Conservation (phyloP, 208 protist species). For the Trypanosoma lewisi region DNA sequence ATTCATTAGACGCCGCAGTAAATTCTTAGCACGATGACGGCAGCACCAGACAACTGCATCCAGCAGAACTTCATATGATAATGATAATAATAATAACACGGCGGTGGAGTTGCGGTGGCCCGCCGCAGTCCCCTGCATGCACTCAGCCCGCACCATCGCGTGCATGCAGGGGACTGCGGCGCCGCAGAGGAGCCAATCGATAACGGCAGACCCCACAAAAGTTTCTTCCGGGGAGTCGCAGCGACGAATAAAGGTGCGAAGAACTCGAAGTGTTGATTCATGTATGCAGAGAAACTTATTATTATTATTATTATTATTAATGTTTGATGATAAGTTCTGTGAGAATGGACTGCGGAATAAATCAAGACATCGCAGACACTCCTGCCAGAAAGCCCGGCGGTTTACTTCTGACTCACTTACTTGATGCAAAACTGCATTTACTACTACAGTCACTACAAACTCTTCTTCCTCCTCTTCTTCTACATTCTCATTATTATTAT, state of each 20-base stretch:
- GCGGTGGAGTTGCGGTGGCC: too few relatives aligned
- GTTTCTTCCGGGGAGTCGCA: slow-evolving; percentile 53
- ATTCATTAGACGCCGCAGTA: slow-evolving; percentile 35
- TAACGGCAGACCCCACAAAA: slow-evolving; percentile 47
- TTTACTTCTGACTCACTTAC: slow-evolving; percentile 34
- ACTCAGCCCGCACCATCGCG: too few relatives aligned
- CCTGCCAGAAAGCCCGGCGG: slow-evolving; percentile 62
- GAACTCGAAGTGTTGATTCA: slow-evolving; percentile 36
- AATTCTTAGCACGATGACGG: slow-evolving; percentile 34
- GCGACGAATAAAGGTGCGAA: slow-evolving; percentile 41
- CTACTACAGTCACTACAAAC: slow-evolving; percentile 22
- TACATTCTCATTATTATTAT: too few relatives aligned
- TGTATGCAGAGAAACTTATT: too few relatives aligned
- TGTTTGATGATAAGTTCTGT: not conserved
- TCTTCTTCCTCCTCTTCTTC: slow-evolving; percentile 4
- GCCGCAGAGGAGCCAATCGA: slow-evolving; percentile 39
- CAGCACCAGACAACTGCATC: slow-evolving; percentile 54
- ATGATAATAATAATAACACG: too few relatives aligned
- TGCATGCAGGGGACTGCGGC: too few relatives aligned
- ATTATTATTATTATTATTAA: too few relatives aligned
- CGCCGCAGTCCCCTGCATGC: too few relatives aligned
- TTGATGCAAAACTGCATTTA: slow-evolving; percentile 60
- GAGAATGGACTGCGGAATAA: slow-evolving; percentile 36
- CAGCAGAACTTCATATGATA: slow-evolving; percentile 34
- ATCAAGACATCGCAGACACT: slow-evolving; percentile 34